These are phyloP conservation scores for Sporodiniella umbellata DNA, from an alignment of 371 early-diverging fungal species.

Conservation along the genomic window DNA sequence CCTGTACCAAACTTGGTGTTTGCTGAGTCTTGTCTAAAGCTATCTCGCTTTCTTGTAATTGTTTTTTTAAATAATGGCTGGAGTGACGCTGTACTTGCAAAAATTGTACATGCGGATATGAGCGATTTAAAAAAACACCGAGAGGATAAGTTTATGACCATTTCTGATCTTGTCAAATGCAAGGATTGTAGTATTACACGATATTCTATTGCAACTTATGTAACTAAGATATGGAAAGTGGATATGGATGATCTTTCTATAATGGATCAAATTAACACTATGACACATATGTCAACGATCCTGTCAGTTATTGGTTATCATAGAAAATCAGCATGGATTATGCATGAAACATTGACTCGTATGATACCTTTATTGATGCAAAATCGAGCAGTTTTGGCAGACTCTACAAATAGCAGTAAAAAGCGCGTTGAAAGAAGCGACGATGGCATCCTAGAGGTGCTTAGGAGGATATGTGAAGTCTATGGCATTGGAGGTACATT, in stretches of 20 bases:
- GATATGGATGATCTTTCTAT: slow-evolving; percentile 52
- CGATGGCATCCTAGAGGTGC: slow-evolving; percentile 61
- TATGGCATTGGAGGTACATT: slow-evolving; percentile 59
- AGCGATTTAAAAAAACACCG: background rate
- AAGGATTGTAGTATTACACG: slow-evolving; percentile 30
- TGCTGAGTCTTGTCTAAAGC: slow-evolving; percentile 47
- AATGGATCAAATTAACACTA: slow-evolving; percentile 63
- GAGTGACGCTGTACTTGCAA: slow-evolving; percentile 20
- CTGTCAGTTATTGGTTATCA: slow-evolving; percentile 63
- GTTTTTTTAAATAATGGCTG: slow-evolving; percentile 36
- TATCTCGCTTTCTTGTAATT: slow-evolving; percentile 38
- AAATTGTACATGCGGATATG: slow-evolving; percentile 9
- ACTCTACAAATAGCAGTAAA: slow-evolving; percentile 21
- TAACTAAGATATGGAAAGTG: slow-evolving; percentile 53
- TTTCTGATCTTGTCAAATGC: slow-evolving; percentile 10
- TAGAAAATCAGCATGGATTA: slow-evolving; percentile 76
- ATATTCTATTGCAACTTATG: slow-evolving; percentile 63
- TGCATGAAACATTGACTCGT: slow-evolving; percentile 66
- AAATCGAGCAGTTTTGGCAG: slow-evolving; percentile 31
- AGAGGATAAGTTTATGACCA: slow-evolving; percentile 5
- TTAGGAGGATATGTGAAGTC: slow-evolving; percentile 66
- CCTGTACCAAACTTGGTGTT: slow-evolving; percentile 34
- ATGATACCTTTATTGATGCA: slow-evolving; percentile 60
- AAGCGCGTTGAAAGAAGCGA: slow-evolving; percentile 21
- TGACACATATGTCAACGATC: slow-evolving; percentile 63